Evolutionary conservation across 345 rosid genomes (phyloP).

Genomic region (Rhizophora mangle): DNA sequence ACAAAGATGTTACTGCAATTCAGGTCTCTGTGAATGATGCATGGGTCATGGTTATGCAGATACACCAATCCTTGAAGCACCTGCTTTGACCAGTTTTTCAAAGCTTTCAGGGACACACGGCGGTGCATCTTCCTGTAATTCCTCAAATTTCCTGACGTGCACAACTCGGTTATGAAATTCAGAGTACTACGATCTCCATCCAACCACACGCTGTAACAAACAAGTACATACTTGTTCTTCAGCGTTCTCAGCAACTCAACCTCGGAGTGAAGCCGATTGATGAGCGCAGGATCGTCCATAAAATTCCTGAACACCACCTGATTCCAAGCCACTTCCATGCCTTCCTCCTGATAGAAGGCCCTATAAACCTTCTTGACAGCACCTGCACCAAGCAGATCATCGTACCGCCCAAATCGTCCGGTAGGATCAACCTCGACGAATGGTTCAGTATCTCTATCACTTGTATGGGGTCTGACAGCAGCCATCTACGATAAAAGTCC

Average conservation of each 20-base stretch:
- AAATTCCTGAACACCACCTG: slow-evolving; percentile 53
- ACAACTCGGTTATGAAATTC: slow-evolving; percentile 67
- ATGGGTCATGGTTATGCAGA: slow-evolving; percentile 66
- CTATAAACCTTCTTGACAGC: slow-evolving; percentile 69
- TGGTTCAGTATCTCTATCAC: slow-evolving; percentile 43
- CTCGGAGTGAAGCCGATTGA: slow-evolving; percentile 57
- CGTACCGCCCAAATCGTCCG: slow-evolving; percentile 56
- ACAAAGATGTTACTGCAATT: slow-evolving; percentile 71
- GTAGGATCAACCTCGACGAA: slow-evolving; percentile 63
- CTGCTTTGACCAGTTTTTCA: slow-evolving; percentile 71
- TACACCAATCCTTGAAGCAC: slow-evolving; percentile 57
- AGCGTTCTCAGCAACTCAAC: slow-evolving; percentile 55
- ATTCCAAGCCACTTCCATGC: slow-evolving; percentile 76
- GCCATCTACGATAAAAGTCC: slow-evolving; percentile 39
- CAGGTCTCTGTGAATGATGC: slow-evolving; percentile 63
- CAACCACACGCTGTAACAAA: slow-evolving; percentile 59
- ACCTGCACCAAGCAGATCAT: slow-evolving; percentile 56
- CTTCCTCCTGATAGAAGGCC: slow-evolving; percentile 73
- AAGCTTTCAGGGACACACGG: slow-evolving; percentile 60
- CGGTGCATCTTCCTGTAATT: slow-evolving; percentile 62
- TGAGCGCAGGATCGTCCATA: slow-evolving; percentile 43
- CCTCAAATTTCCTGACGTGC: slow-evolving; percentile 66
- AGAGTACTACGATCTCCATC: slow-evolving; percentile 39
- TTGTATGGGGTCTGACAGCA: slow-evolving; percentile 34
- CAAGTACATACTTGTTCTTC: slow-evolving; percentile 54